phyloP scores from a whole-genome alignment of 306 rosid species.

The Betula pendula region DNA sequence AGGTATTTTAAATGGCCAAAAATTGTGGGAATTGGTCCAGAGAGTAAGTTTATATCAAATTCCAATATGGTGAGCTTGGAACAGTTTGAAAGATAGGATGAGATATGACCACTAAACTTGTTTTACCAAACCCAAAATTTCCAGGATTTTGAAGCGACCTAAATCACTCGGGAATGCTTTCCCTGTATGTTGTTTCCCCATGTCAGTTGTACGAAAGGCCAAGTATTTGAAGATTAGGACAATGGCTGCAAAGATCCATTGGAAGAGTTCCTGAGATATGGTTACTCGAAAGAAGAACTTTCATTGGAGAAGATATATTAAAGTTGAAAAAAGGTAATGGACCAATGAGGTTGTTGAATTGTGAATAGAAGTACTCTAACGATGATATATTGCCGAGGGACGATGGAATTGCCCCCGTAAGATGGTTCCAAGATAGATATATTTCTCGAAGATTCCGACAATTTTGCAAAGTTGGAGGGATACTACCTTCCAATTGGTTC shows the following conservation, averaged over 20 bases:
- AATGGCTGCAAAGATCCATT: background rate
- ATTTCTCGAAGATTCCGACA: background rate
- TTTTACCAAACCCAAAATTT: rapidly evolving
- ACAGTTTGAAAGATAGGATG: background rate
- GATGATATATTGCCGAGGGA: background rate
- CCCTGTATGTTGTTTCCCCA: background rate
- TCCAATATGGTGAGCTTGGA: background rate
- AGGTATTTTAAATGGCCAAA: background rate
- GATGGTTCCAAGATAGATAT: rapidly evolving
- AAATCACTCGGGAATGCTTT: background rate
- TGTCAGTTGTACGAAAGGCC: rapidly evolving
- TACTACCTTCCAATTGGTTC: background rate
- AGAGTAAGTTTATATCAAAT: background rate
- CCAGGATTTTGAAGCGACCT: background rate
- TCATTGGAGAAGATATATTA: background rate
- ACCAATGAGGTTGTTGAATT: background rate
- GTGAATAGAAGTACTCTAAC: background rate
- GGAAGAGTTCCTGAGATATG: background rate
- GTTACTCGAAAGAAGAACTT: background rate
- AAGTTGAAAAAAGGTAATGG: background rate
- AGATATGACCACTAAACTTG: background rate
- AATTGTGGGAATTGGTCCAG: background rate
- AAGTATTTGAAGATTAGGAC: background rate
- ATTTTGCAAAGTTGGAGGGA: background rate
- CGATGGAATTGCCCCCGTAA: background rate